Evolutionary conservation across 306 rosid genomes (phyloP).

Genomic region (Trifolium dubium): DNA sequence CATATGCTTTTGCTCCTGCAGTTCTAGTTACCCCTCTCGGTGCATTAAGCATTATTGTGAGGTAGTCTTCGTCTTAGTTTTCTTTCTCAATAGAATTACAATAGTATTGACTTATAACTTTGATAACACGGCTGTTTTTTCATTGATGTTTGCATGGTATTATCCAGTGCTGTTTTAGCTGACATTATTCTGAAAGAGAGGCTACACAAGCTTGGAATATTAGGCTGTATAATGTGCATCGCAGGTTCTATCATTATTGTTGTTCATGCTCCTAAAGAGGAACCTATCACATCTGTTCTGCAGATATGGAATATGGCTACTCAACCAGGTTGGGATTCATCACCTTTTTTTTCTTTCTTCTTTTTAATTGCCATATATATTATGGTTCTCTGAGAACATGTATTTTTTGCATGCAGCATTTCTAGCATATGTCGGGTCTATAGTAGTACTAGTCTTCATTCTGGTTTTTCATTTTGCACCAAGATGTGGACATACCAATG

Average conservation of each 20-base stretch:
- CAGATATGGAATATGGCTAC: conserved; percentile 88
- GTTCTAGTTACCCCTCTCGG: conserved; percentile 93
- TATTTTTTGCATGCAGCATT: conserved; percentile 61
- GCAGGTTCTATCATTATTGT: conserved; percentile 74
- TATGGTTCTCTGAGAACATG: conserved; percentile 30
- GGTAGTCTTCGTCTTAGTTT: conserved; percentile 53
- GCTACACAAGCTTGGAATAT: conserved; percentile 70
- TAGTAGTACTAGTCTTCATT: conserved; percentile 69
- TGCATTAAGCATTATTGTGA: conserved; percentile 86
- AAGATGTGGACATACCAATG: conserved; percentile 75
- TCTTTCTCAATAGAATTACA: conserved; percentile 21
- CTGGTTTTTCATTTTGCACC: conserved; percentile 80
- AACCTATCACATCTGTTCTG: conserved; percentile 66
- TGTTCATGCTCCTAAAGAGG: conserved; percentile 78
- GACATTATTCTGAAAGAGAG: conserved; percentile 80
- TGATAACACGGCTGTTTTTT: conserved; percentile 20
- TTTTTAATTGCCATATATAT: not conserved
- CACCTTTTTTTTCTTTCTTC: not conserved
- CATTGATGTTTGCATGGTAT: conserved; percentile 31
- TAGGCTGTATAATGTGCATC: conserved; percentile 89
- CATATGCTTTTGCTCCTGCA: conserved; percentile 94
- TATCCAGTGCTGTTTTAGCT: conserved; percentile 80
- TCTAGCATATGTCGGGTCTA: conserved; percentile 70
- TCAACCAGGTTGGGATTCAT: conserved; percentile 71
- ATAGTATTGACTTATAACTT: conserved; percentile 17